These are phyloP conservation scores for Kwoniella dendrophila DNA, from an alignment of 768 basidiomycete genomes.

Conservation along the genomic window DNA sequence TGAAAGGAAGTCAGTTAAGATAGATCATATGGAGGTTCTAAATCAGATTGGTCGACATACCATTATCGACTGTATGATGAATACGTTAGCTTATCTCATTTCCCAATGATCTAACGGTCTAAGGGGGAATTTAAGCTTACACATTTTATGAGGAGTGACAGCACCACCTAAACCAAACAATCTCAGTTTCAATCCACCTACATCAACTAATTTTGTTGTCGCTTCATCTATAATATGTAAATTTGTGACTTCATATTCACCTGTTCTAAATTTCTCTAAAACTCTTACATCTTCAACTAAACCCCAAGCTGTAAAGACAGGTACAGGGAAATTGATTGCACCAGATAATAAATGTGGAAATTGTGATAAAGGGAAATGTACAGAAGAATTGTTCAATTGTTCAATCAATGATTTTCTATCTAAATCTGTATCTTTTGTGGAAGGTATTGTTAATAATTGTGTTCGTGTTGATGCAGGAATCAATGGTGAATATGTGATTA, in stretches of 20 bases:
- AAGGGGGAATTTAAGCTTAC: slow-evolving; percentile 45
- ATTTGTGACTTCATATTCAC: slow-evolving; percentile 81
- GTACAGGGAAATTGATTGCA: slow-evolving; percentile 84
- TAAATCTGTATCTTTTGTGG: slow-evolving; percentile 18
- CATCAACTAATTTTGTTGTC: slow-evolving; percentile 84
- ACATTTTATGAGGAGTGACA: slow-evolving; percentile 80
- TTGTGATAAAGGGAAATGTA: slow-evolving; percentile 78
- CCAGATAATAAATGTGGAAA: slow-evolving; percentile 89
- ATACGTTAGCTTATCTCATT: slow-evolving; percentile 1
- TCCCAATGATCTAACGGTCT: background rate
- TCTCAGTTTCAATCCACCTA: slow-evolving; percentile 89
- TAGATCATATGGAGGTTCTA: slow-evolving; percentile 63
- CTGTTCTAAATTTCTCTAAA: slow-evolving; percentile 87
- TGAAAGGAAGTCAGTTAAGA: slow-evolving; percentile 18
- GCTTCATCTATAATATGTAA: slow-evolving; percentile 92
- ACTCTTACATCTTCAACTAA: slow-evolving; percentile 94
- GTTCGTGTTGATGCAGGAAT: slow-evolving; percentile 79
- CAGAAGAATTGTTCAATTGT: slow-evolving; percentile 68
- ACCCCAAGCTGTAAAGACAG: slow-evolving; percentile 95
- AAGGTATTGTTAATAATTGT: slow-evolving; percentile 65
- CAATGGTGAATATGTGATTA: slow-evolving; percentile 93
- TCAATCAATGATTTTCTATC: slow-evolving; percentile 67
- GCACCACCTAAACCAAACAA: slow-evolving; percentile 96
- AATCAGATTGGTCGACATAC: slow-evolving; percentile 62
- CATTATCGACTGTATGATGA: slow-evolving; percentile 42